Conservation (phyloP, 2,329 filamentous ascomycete genomes). For the Alternaria postmessia region DNA sequence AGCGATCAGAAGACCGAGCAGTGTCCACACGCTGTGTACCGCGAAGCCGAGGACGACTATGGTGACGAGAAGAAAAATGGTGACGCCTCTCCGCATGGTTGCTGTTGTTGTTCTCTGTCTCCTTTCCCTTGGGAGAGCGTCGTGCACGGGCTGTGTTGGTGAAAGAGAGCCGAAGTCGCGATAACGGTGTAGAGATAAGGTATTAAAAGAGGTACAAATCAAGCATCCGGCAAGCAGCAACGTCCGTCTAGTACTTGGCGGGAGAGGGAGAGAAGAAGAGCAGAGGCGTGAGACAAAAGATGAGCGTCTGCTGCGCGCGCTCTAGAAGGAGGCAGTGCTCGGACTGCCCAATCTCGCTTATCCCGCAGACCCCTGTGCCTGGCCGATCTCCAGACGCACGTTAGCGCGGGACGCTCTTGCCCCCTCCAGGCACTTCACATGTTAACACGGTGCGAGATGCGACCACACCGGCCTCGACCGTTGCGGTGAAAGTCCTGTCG, state of each 20-base stretch:
- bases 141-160: constrained; percentile 4
- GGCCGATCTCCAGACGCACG: background rate
- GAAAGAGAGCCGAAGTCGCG: constrained; percentile 8
- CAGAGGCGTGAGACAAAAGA: constrained; percentile 20
- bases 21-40: constrained; percentile 72
- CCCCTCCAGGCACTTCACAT: constrained; percentile 18
- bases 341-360: constrained; percentile 29
- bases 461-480: background rate
- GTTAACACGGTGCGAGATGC: constrained; percentile 11
- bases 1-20: constrained; percentile 74
- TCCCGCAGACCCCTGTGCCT: background rate
- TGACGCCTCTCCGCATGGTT: constrained; percentile 67
- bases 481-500: background rate
- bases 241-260: constrained; percentile 22
- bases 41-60: constrained; percentile 69
- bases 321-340: constrained; percentile 28
- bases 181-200: constrained; percentile 12
- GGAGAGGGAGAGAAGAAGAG: constrained; percentile 23
- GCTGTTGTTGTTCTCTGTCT: constrained; percentile 23
- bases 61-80: constrained; percentile 72
- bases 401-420: background rate
- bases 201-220: constrained; percentile 19
- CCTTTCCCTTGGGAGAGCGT: constrained; percentile 28
- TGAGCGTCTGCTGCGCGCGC: constrained; percentile 16
- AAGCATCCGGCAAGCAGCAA: constrained; percentile 22